Evolutionary conservation across 306 rosid species (phyloP), one percentile per base, ranked within the genome.

Genomic region (Malus domestica): DNA sequence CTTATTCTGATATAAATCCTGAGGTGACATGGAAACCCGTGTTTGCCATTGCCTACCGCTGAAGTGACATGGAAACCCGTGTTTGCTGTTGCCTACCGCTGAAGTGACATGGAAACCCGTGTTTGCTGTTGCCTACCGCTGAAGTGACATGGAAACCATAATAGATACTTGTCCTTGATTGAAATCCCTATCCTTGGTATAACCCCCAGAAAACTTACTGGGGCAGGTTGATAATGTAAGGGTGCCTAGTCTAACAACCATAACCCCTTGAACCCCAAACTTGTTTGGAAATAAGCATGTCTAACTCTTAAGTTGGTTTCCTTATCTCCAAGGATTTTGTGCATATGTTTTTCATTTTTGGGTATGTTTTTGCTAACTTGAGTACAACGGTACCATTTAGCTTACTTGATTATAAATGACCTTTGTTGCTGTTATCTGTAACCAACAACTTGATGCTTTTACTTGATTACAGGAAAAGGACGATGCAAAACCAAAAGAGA

Each of bases 401-500:
- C 49, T 61, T 64, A 6, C 23, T 69, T 49, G 58, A 49, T 14
- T 14, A 49, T 19, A 49, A 49, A 49, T 49, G 54, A 64, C 16
- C 49, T 1, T 29, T 11, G n/a, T 46, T 61, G 25, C 20, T 70
- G 64, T 51, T 51, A 8, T 16, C 15, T 18, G 58, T 29, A 29
- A 44, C 45, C 25, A 19, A 46, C 14, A 1, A 70, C 63, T 8
- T 29, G 46, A 58, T 70, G 16, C 19, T 22, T 71, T 68, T 60
- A 66, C 59, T 20, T 69, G 72, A 74, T 57, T 80, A 86, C 88
- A 96, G 99, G 97, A 82, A 77, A 91, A 86, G 73, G 97, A 88
- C 67, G 97, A 18, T 49, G 55, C 80, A 13, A 92, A 88, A 85
- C 86, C 86, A 75, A 91, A 87, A 82, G 98, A 89, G 46, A 49